Base-by-base conservation (phyloP, 768 basidiomycete genomes). In the Mycena albidolilacea region DNA sequence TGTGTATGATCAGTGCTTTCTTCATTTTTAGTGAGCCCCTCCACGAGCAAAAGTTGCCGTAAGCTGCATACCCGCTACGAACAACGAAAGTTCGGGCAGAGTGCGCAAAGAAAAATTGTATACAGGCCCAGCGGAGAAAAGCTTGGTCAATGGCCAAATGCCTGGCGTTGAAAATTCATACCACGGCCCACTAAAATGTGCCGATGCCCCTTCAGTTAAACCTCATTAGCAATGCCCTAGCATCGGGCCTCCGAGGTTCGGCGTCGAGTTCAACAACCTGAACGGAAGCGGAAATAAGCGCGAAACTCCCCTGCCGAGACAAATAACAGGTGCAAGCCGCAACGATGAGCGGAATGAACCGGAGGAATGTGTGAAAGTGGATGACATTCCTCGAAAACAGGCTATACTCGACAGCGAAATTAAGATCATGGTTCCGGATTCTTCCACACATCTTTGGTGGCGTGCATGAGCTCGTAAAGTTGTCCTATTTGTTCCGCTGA, bases 401-500 rank as follows among this genome's bases (percentile, higher is more conserved):
- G 46, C 60, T 52, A 57, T 15, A 57, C 14, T 57, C 15, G 19
- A 44, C 14, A 14, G 59, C 15, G 59, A 17, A 30, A 30, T 30
- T 30, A 46, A 21, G 14, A 52, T 59, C 23, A 64, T 48, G 63
- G 44, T 5, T 30, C 63, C 67, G 67, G 80, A 72, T 63, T 85
- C 80, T 92, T 96, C 95, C 95, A 97, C 41, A 97, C 87, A 73
- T 93, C 93, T 79, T 94, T 95, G 0, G 96, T 92, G 3, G 92
- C 94, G 73, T 95, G 92, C 95, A 97, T 96, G 72, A 99, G 87
- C 79, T 98, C 97, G 79, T 98, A 30, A 30, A 30, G 30, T 30
- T 30, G 30, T 30, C 30, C 30, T 30, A 30, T 30, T 30, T 30
- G 30, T 79, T 97, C 96, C 41, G 86, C 82, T 21, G 96, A 97